Conservation (phyloP, 331 rosid genomes). For the Cucumis variabilis region DNA sequence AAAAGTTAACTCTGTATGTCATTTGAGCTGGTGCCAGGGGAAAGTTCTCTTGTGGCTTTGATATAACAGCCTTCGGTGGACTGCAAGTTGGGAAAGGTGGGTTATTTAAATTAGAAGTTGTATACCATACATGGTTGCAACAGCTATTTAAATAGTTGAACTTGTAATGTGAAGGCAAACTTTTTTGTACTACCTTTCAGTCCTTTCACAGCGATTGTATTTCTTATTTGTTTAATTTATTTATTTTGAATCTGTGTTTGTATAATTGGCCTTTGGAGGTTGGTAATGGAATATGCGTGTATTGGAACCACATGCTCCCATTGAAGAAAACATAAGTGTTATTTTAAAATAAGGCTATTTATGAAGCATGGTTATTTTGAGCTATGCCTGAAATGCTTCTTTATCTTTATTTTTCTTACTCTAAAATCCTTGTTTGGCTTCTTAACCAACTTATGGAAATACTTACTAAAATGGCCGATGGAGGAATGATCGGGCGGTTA, state of each 20-base stretch:
- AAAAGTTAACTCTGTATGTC: conserved; percentile 21
- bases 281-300: too few relatives aligned
- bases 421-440: too few relatives aligned
- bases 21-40: too few relatives aligned
- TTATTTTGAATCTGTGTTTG: neutral
- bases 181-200: neutral
- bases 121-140: neutral
- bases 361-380: too few relatives aligned
- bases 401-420: too few relatives aligned
- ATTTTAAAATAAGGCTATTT: neutral
- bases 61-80: conserved; percentile 75
- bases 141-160: neutral
- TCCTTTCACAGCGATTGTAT: neutral
- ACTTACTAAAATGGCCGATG: too few relatives aligned
- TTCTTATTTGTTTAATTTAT: neutral
- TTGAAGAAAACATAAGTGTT: neutral
- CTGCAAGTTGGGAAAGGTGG: conserved; percentile 64
- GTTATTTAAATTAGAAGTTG: neutral
- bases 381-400: too few relatives aligned
- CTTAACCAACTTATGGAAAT: too few relatives aligned
- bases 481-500: too few relatives aligned
- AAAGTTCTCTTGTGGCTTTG: conserved; percentile 99
- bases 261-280: neutral
- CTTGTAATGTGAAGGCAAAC: neutral
- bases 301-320: neutral